Evolutionary conservation across 768 basidiomycete species (phyloP), one percentile per base, ranked within the genome.

Genomic region (Pleurotus tuber-regium): DNA sequence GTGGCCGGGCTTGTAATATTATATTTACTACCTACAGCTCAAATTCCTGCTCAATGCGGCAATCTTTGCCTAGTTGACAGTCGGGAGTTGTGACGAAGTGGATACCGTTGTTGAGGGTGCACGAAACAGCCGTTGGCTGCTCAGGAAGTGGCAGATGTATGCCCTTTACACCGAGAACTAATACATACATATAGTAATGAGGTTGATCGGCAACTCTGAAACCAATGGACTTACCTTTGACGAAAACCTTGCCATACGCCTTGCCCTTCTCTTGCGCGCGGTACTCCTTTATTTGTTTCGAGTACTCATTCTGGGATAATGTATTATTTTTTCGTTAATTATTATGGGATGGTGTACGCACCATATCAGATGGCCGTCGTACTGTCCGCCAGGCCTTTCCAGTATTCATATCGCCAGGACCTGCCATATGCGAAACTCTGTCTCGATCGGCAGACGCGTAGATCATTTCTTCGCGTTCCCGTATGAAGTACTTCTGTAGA

Each of bases 101-200:
- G 43, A 98, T 95, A 6, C 94, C 95, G 61, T 98, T 98, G 68
- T 98, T 97, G 55, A 98, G 75, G 0, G 92, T 92, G 65, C 92
- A 92, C 8, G 86, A 87, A 53, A 97, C 72, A 23, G 72, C 77
- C 0, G 94, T 93, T 0, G 80, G 69, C 56, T 90, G 77, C n/a
- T 72, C 70, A 0, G 94, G 95, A 25, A 98, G 58, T 1, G 95
- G 94, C 26, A 97, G 70, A 50, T 79, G 74, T 30, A 97, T 73
- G 41, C 78, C 80, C 59, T 80, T 87, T 52, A 93, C 76, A 29
- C 86, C 84, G 28, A 91, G 65, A 19, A 98, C 95, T 96, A 58
- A 18, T 44, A 36, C 23, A 16, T 2, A 26, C 10, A n/a, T 40
- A 62, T 21, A 65, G 48, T 42, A 50, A 42, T 5, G 29, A 2